Evolutionary conservation across 176 grass and related monocot genomes (phyloP), one percentile per base, ranked within the genome.

Genomic region (Cenchrus americanus): DNA sequence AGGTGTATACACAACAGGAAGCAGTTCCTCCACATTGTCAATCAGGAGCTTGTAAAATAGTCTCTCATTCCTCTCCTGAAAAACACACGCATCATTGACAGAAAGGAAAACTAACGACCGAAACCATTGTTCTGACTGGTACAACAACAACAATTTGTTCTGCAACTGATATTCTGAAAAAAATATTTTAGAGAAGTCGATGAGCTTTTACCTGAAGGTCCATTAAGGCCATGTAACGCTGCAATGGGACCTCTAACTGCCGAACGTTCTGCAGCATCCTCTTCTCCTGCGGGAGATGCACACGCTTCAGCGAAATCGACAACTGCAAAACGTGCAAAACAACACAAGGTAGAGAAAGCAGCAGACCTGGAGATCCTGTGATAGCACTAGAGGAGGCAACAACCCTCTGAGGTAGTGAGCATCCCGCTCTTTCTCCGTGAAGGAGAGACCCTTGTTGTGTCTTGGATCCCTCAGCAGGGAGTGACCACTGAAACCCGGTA

Each of bases 1-100:
- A 34, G 95, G 95, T n/a, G 92, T 95, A 69, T 98, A 98, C 22
- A 98, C 95, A 58, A 98, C 84, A 8, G 95, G 92, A 50, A 98
- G 91, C 71, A 98, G 66, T 76, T 98, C 95, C 73, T 98, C 95
- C 1, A 98, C 92, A 82, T 98, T 89, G 76, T 98, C 91, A 5
- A 95, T 53, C 69, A 98, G 64, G 82, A 98, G 95, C 87, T 91
- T 98, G 75, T 90, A 98, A 86, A 98, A 94, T 26, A 97, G 63
- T 66, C 88, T 91, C 79, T 93, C 95, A 57, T 97, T 93, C 50
- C 92, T 90, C 80, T 98, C 95, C 95, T 98, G 84, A 10, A 79
- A 71, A 85, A 71, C 76, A 32, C n/a, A 72, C 7, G 7, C 50
- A 69, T 53, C 52, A 10, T 41, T 8, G 19, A 4, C 2, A 58